Conservation (phyloP, 2,329 filamentous ascomycete species). For the Monilinia polystroma region DNA sequence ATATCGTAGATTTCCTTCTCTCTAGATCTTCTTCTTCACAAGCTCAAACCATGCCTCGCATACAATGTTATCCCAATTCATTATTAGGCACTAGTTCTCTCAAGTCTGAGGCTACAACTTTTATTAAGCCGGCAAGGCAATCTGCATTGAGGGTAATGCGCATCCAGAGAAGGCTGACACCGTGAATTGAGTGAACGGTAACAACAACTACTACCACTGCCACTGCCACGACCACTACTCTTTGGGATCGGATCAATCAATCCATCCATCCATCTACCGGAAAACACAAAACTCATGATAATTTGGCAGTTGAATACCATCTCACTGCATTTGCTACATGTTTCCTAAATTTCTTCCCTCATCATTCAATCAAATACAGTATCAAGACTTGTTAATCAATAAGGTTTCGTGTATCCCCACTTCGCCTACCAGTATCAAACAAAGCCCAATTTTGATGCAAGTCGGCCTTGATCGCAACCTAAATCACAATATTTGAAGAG, state of each 20-base stretch:
- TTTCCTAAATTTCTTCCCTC: background rate
- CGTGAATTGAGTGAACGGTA: constrained; percentile 17
- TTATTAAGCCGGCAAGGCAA: constrained; percentile 19
- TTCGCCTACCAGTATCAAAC: constrained; percentile 24
- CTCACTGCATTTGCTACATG: background rate
- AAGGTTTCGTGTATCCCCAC: constrained; percentile 22
- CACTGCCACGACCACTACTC: too few species aligned
- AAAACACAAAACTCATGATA: background rate
- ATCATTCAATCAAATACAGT: background rate
- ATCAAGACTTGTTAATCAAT: background rate
- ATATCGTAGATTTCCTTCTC: constrained; percentile 10
- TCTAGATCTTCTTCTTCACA: too few species aligned
- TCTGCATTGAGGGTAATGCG: background rate
- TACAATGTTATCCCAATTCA: background rate
- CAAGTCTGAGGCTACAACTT: constrained; percentile 18
- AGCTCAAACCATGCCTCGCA: constrained; percentile 7
- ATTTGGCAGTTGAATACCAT: constrained; percentile 4
- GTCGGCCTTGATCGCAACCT: constrained; percentile 13
- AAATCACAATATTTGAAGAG: background rate
- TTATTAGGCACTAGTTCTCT: constrained; percentile 16
- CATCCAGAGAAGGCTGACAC: constrained; percentile 22
- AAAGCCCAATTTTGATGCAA: constrained; percentile 30
- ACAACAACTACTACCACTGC: background rate
- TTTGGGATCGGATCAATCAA: too few species aligned
- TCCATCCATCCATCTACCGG: too few species aligned